These are phyloP conservation scores for Carex sylvatica DNA, from an alignment of 202 grass and related monocot genomes.

Conservation along the genomic window DNA sequence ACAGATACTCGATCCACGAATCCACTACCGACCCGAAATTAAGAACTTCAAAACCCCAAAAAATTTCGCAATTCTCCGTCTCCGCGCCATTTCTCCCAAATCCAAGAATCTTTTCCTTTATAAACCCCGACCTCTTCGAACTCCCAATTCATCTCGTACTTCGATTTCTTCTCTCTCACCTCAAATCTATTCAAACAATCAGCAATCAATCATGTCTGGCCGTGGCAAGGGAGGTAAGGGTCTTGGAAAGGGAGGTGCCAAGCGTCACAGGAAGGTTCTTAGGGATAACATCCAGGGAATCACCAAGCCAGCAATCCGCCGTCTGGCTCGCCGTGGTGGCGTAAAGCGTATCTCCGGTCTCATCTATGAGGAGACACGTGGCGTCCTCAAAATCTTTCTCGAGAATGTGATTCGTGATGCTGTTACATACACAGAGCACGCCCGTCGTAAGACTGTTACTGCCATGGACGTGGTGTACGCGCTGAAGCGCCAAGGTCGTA, in stretches of 20 bases:
- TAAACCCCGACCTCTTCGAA: constrained; percentile 18
- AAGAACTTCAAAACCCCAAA: background rate
- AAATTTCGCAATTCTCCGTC: constrained; percentile 31
- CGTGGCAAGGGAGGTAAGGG: constrained; percentile 87
- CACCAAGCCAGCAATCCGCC: constrained; percentile 76
- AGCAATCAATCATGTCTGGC: constrained; percentile 38
- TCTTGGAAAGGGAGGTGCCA: constrained; percentile 81
- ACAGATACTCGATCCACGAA: constrained; percentile 15
- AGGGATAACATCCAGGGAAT: constrained; percentile 94
- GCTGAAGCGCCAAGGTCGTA: constrained; percentile 88
- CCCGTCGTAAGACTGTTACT: constrained; percentile 79
- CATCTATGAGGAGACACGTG: constrained; percentile 88
- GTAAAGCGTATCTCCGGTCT: constrained; percentile 81
- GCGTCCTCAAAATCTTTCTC: constrained; percentile 95
- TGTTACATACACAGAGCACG: constrained; percentile 90
- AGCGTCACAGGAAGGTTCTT: constrained; percentile 82
- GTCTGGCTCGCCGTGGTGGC: constrained; percentile 62
- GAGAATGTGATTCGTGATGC: constrained; percentile 94
- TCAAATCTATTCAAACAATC: background rate
- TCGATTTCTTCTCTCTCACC: background rate
- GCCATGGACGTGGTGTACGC: constrained; percentile 96
- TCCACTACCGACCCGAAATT: constrained; percentile 18
- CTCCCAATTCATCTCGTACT: background rate
- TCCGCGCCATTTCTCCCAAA: constrained; percentile 25
- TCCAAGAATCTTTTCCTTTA: background rate